Percentiles rank a stretch among this genome's conserved stretches.
Evolutionary conservation across 129 eudicot species (phyloP).

Genomic region (Mikania micrantha): DNA sequence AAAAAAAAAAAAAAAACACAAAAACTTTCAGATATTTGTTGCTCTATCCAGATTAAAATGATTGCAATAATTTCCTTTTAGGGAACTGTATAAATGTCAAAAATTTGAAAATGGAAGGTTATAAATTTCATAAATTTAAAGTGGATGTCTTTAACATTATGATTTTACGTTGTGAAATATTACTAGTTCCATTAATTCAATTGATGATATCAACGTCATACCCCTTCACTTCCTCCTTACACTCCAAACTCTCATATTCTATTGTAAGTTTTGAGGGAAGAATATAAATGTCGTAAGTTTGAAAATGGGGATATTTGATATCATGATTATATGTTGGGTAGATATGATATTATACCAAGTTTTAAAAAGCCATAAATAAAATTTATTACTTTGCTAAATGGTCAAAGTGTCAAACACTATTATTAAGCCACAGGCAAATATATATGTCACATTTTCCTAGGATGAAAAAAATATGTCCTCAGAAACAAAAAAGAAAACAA

Average conservation of each 20-base stretch:
- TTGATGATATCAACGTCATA: not conserved
- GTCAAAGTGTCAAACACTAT: conserved; percentile 1
- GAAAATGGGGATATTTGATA: no score
- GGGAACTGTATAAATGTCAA: not conserved
- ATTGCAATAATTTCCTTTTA: not conserved
- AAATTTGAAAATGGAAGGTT: not conserved
- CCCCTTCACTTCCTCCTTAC: not conserved
- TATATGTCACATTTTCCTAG: conserved; percentile 1
- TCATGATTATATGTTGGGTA: not conserved
- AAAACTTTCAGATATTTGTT: not conserved
- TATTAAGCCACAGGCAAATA: not conserved
- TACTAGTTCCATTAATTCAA: not conserved
- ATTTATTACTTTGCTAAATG: no score
- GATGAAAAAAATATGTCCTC: not conserved
- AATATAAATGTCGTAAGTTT: no score
- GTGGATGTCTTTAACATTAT: no score
- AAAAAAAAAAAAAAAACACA: conserved; percentile 25
- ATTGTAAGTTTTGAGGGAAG: not conserved
- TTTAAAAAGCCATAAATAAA: not conserved
- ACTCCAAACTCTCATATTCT: not conserved
- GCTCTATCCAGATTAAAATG: conserved; percentile 2
- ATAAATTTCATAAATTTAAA: not conserved
- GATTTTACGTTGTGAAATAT: no score
- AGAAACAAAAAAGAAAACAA: not conserved
- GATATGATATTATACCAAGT: not conserved